Percentiles rank a stretch among this genome's conserved stretches.
phyloP scores from a whole-genome alignment of 2,329 filamentous ascomycete species.

The Gnomoniopsis sp. region DNA sequence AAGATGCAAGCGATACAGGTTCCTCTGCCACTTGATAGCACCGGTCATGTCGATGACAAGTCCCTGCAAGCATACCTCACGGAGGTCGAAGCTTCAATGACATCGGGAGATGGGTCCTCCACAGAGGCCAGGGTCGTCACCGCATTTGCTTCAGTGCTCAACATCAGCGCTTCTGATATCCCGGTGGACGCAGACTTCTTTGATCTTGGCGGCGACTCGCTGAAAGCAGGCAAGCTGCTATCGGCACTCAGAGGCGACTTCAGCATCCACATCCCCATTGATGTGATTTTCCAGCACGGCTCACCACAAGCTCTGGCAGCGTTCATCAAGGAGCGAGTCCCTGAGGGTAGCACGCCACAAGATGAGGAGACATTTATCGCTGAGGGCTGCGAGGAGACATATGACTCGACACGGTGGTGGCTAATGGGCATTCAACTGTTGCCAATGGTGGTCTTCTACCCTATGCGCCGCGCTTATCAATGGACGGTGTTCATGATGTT shows the following conservation, averaged over 20 bases:
- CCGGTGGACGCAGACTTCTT: constrained; percentile 45
- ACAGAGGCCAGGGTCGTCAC: constrained; percentile 37
- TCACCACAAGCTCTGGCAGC: constrained; percentile 38
- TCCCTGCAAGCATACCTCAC: constrained; percentile 1
- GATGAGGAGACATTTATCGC: constrained; percentile 1
- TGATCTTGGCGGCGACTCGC: constrained; percentile 49
- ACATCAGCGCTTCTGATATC: constrained; percentile 36
- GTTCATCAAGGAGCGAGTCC: constrained; percentile 2
- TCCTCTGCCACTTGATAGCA: constrained; percentile 31
- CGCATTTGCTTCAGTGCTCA: constrained; percentile 44
- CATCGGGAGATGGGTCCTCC: constrained; percentile 19
- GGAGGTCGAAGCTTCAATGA: background rate
- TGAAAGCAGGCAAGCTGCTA: constrained; percentile 49
- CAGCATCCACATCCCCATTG: constrained; percentile 43
- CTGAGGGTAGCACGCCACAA: background rate
- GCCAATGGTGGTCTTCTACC: constrained; percentile 47
- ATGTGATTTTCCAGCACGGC: constrained; percentile 47
- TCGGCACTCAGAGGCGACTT: constrained; percentile 49
- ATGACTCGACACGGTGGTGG: constrained; percentile 46
- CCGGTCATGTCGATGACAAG: constrained; percentile 20
- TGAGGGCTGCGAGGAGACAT: constrained; percentile 25
- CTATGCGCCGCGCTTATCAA: constrained; percentile 46
- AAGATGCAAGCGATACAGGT: constrained; percentile 30
- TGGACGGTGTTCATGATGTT: constrained; percentile 51
- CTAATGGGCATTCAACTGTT: constrained; percentile 49